Conservation (phyloP, 805 yeast genomes). For the Lipomyces japonicus region DNA sequence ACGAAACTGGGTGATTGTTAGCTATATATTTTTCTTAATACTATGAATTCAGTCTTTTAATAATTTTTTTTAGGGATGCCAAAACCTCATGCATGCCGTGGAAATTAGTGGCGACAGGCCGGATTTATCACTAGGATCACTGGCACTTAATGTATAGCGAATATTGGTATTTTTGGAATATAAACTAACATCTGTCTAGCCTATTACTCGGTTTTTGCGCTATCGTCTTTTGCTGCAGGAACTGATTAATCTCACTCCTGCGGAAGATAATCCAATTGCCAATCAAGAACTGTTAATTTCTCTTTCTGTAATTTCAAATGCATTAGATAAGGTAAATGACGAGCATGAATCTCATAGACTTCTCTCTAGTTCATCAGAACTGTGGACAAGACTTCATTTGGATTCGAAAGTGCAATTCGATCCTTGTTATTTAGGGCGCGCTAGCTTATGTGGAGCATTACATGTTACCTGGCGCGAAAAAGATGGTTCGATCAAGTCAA, state of each 20-base stretch:
- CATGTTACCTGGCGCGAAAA: conserved; percentile 22
- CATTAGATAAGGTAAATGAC: conserved; percentile 7
- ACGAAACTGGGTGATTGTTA: conserved; percentile 21
- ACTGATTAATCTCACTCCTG: conserved; percentile 9
- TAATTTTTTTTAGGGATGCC: conserved; percentile 17
- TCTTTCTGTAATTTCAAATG: conserved; percentile 6
- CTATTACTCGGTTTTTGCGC: conserved; percentile 13
- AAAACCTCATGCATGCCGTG: conserved; percentile 14
- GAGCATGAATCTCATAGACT: neutral
- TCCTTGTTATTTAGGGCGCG: conserved; percentile 18
- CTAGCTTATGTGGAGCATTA: conserved; percentile 24
- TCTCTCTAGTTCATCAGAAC: conserved; percentile 6
- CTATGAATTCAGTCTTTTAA: too few relatives aligned
- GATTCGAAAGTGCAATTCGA: conserved; percentile 6
- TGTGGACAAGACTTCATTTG: conserved; percentile 19
- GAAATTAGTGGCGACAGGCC: conserved; percentile 10
- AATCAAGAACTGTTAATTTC: conserved; percentile 1
- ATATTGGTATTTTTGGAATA: neutral
- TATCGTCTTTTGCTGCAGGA: conserved; percentile 22
- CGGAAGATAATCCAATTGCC: conserved; percentile 18
- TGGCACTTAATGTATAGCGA: conserved; percentile 9
- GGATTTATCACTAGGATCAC: conserved; percentile 17
- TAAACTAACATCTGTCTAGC: conserved; percentile 8
- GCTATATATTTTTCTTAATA: neutral
- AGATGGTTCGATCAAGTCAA: conserved; percentile 11